phyloP scores from a whole-genome alignment of 371 early-diverging fungal genomes.

The Mucor velutinosus region DNA sequence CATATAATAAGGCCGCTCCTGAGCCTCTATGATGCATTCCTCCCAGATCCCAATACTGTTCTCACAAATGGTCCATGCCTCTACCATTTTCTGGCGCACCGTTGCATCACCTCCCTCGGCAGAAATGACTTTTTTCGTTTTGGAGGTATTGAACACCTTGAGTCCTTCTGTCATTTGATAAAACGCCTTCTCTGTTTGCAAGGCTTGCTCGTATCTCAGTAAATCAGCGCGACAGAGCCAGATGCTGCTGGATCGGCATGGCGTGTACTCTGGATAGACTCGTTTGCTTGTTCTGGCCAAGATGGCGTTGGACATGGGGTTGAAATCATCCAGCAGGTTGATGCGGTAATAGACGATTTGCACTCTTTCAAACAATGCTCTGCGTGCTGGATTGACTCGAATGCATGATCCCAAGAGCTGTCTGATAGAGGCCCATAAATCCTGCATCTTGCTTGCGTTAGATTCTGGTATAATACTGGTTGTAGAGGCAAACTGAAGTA shows the following conservation, averaged over 20 bases:
- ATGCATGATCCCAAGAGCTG: constrained; percentile 28
- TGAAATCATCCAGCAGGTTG: constrained; percentile 30
- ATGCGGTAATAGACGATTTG: constrained; percentile 57
- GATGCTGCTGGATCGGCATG: constrained; percentile 52
- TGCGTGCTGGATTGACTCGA: constrained; percentile 28
- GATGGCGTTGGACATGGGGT: constrained; percentile 54
- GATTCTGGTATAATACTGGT: constrained; percentile 1
- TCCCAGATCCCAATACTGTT: constrained; percentile 48
- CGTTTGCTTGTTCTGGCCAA: constrained; percentile 59
- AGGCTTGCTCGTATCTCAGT: constrained; percentile 59
- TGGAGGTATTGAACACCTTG: constrained; percentile 15
- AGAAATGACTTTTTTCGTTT: constrained; percentile 6
- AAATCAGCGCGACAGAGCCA: constrained; percentile 58
- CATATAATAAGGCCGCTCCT: constrained; percentile 38
- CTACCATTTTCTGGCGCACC: constrained; percentile 8
- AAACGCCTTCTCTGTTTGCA: constrained; percentile 34
- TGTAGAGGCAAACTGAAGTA: constrained; percentile 3
- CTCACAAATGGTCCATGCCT: constrained; percentile 41
- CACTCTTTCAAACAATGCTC: constrained; percentile 45
- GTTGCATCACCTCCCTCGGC: constrained; percentile 18
- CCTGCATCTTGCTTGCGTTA: neutral
- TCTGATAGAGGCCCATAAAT: constrained; percentile 15
- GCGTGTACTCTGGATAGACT: constrained; percentile 57
- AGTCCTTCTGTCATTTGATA: constrained; percentile 30
- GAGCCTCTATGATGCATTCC: constrained; percentile 27